These are phyloP conservation scores for Phycomyces nitens DNA, from an alignment of 192 early-diverging fungal genomes.

Conservation along the genomic window DNA sequence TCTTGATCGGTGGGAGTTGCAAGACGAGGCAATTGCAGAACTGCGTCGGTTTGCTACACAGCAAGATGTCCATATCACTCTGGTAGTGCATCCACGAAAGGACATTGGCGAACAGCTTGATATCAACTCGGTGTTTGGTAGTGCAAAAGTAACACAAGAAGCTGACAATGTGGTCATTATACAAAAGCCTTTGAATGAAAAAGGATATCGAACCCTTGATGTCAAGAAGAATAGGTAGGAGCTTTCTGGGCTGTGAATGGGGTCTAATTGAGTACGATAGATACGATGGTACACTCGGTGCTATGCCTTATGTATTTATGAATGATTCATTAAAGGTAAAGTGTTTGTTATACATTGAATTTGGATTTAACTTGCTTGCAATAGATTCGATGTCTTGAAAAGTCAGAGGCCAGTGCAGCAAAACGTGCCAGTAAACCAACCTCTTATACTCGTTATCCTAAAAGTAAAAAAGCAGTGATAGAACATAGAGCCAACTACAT, in stretches of 20 bases:
- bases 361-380: slow-evolving; percentile 6
- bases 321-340: slow-evolving; percentile 22
- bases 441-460: not conserved
- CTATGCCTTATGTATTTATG: slow-evolving; percentile 43
- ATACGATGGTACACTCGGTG: slow-evolving; percentile 66
- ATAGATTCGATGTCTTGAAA: slow-evolving; percentile 13
- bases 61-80: slow-evolving; percentile 65
- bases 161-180: slow-evolving; percentile 72
- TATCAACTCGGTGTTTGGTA: slow-evolving; percentile 68
- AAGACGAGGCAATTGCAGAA: slow-evolving; percentile 59
- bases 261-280: slow-evolving; percentile 18
- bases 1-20: slow-evolving; percentile 65
- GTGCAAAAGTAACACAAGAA: slow-evolving; percentile 74
- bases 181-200: slow-evolving; percentile 43
- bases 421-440: not conserved
- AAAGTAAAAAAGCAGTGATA: not conserved
- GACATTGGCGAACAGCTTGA: slow-evolving; percentile 54
- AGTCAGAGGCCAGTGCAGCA: not conserved
- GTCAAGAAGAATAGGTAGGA: slow-evolving; percentile 60
- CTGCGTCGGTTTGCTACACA: slow-evolving; percentile 66
- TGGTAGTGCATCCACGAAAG: slow-evolving; percentile 72
- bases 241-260: not conserved
- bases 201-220: slow-evolving; percentile 47
- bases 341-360: not conserved
- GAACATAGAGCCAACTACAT: not conserved